These are phyloP conservation scores for Hyphopichia khmerensis DNA, from an alignment of 1,139 yeast species.

Conservation along the genomic window DNA sequence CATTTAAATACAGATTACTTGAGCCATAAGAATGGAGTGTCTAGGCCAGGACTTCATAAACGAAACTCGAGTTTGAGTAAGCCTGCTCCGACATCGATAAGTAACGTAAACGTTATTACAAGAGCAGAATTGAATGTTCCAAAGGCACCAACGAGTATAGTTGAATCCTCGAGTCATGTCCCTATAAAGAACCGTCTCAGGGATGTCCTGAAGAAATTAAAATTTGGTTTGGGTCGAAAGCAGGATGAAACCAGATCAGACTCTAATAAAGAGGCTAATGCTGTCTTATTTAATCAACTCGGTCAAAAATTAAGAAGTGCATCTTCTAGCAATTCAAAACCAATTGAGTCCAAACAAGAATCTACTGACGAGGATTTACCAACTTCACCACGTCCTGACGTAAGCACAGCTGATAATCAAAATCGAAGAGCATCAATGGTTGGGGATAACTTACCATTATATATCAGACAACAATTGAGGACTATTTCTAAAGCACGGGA, in stretches of 20 bases:
- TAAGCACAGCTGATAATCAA: background rate
- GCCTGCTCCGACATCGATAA: constrained; percentile 32
- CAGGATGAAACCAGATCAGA: background rate
- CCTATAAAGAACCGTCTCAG: constrained; percentile 8
- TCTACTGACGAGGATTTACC: background rate
- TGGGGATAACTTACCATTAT: constrained; percentile 39
- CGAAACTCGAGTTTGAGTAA: constrained; percentile 21
- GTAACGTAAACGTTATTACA: constrained; percentile 36
- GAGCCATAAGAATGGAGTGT: background rate
- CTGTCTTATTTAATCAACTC: background rate
- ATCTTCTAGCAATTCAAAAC: background rate
- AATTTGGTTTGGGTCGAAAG: constrained; percentile 8
- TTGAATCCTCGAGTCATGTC: background rate
- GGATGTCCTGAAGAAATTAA: constrained; percentile 14
- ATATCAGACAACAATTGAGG: constrained; percentile 33
- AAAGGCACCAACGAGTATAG: background rate
- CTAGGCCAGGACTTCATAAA: constrained; percentile 11
- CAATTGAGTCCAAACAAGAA: background rate
- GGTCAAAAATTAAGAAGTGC: background rate
- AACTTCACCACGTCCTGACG: background rate
- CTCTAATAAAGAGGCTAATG: background rate
- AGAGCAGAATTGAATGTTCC: constrained; percentile 19
- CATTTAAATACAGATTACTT: constrained; percentile 8
- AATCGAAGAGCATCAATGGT: constrained; percentile 34
- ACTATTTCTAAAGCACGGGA: background rate